These are phyloP conservation scores for Rhizomucor miehei DNA, from an alignment of 371 early-diverging fungal species.

Conservation along the genomic window DNA sequence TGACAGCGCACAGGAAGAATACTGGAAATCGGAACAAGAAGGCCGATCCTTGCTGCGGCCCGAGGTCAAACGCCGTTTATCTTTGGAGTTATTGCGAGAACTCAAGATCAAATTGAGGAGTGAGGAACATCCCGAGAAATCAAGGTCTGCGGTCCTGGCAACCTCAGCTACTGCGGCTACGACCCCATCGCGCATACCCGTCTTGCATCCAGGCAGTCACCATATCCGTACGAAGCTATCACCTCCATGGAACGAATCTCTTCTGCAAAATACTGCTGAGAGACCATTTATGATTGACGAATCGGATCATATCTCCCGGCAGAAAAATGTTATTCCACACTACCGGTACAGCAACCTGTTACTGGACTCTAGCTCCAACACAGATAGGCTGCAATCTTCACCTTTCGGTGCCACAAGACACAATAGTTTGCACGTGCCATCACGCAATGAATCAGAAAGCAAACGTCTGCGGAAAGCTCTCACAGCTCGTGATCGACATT, in stretches of 20 bases:
- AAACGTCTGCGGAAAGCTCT: conserved; percentile 1
- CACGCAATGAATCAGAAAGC: background rate
- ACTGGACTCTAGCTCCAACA: background rate
- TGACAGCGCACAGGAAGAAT: background rate
- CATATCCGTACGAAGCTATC: conserved; percentile 9
- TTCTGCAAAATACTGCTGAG: background rate
- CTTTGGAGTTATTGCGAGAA: conserved; percentile 37
- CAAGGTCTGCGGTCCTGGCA: conserved; percentile 16
- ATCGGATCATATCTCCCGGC: background rate
- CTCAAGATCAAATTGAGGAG: conserved; percentile 24
- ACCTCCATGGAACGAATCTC: conserved; percentile 15
- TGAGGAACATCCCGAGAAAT: conserved; percentile 7
- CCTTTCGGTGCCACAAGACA: background rate
- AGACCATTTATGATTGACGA: background rate
- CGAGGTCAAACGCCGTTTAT: conserved; percentile 31
- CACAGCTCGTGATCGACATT: conserved; percentile 15
- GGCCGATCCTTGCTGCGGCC: conserved; percentile 20
- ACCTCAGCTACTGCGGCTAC: conserved; percentile 23
- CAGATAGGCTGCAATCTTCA: background rate
- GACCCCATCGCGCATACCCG: conserved; percentile 41
- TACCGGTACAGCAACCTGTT: conserved; percentile 8
- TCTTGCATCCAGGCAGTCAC: conserved; percentile 11
- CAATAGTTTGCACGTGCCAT: conserved; percentile 2
- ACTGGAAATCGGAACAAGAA: background rate
- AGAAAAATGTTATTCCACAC: conserved; percentile 3